Evolutionary conservation across 2,329 filamentous ascomycete genomes (phyloP), one percentile per base, ranked within the genome.

Genomic region (Colletotrichum camelliae): DNA sequence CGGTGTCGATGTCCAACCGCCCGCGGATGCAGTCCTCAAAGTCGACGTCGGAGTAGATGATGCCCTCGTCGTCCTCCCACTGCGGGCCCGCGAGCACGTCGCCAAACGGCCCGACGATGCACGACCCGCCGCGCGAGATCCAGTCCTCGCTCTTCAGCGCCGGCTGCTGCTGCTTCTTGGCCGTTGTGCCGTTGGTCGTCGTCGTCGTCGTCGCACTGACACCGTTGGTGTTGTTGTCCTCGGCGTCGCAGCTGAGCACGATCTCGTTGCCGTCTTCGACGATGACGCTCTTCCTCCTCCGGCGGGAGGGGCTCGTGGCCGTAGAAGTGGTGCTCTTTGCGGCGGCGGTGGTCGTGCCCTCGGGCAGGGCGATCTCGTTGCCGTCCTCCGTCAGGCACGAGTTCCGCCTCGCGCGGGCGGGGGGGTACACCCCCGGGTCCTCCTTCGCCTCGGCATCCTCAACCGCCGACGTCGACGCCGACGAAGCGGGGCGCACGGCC

Each of bases 1-100:
- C 95, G 48, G 95, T 92, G 86, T 98, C 96, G 62, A 98, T 83
- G 83, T 98, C 96, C 78, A 98, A 83, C 68, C 95, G 88, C 0
- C 96, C 96, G 12, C 95, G 89, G 78, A 96, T 91, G 80, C 96
- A 98, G 79, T 98, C 95, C 64, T 97, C 94, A 80, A 98, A 93
- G 81, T 98, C 95, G 5, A 96, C 93, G 78, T 97, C 94, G 1
- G 91, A 89, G 39, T 91, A 90, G 67, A 96, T 85, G 35, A 98
- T 83, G 0, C 91, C 90, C 5, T 91, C 88, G 71, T 93, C 85
- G 76, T 96, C 93, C 75, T 98, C 94, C 96, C 96, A 98, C 74
- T 97, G 87, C 1, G 96, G 96, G 0, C 94, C 95, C 2, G 92
- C 92, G 2, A 98, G 85, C 0, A 96, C 91, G n/a, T 96, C 91